These are phyloP conservation scores for Tolypocladium nubicola DNA, from an alignment of 2,329 filamentous ascomycete genomes.

Conservation along the genomic window DNA sequence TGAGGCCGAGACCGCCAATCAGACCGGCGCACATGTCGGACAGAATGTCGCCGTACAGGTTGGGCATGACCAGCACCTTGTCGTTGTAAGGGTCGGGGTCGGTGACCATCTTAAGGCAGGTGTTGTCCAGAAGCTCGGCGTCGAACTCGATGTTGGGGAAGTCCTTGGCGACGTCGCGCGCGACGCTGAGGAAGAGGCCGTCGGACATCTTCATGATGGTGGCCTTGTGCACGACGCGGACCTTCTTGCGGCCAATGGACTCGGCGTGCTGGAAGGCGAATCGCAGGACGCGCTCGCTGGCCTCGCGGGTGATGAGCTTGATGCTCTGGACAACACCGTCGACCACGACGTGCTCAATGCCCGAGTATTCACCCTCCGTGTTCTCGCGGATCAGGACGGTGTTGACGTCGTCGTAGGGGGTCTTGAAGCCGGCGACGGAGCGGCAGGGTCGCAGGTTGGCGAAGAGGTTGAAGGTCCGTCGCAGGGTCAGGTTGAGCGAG, in stretches of 20 bases:
- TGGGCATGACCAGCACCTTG: slow-evolving; percentile 97
- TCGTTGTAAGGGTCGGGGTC: slow-evolving; percentile 96
- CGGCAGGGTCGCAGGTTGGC: slow-evolving; percentile 98
- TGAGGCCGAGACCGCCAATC: slow-evolving; percentile 93
- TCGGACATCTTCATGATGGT: slow-evolving; percentile 99
- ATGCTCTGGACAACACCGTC: slow-evolving; percentile 98
- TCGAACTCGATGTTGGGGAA: slow-evolving; percentile 95
- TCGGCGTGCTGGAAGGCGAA: slow-evolving; percentile 98
- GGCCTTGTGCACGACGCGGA: slow-evolving; percentile 97
- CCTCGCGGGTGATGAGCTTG: slow-evolving; percentile 96
- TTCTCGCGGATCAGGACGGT: slow-evolving; percentile 98
- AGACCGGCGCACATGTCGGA: slow-evolving; percentile 99
- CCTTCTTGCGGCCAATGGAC: slow-evolving; percentile 89
- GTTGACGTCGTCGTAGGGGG: slow-evolving; percentile 93
- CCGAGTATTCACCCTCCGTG: slow-evolving; percentile 99
- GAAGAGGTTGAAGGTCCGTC: slow-evolving; percentile 99
- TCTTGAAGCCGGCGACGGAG: slow-evolving; percentile 96
- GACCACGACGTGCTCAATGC: slow-evolving; percentile 96
- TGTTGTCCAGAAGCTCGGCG: slow-evolving; percentile 96
- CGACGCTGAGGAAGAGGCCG: slow-evolving; percentile 90
- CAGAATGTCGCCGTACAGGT: slow-evolving; percentile 98
- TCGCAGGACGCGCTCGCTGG: slow-evolving; percentile 87
- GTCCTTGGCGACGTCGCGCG: slow-evolving; percentile 79
- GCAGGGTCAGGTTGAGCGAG: slow-evolving; percentile 95
- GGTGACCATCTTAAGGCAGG: slow-evolving; percentile 96